These are phyloP conservation scores for Brassica hybrid DNA, from an alignment of 441 rosid species.

Conservation along the genomic window DNA sequence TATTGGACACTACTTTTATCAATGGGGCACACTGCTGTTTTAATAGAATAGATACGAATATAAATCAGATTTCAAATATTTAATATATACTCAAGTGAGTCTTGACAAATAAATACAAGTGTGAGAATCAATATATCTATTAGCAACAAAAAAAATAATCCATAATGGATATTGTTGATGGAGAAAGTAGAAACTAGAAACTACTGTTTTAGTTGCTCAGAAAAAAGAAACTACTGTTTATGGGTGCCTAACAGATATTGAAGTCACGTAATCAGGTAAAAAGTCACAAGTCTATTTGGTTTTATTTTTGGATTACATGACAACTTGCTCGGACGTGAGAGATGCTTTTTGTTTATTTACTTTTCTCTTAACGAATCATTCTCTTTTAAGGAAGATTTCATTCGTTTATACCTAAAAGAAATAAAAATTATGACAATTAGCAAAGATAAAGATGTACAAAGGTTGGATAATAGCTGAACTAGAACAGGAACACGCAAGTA, in stretches of 20 bases:
- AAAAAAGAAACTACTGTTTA: not conserved
- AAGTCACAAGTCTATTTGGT: conserved; percentile 1
- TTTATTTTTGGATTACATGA: not conserved
- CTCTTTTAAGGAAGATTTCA: too few relatives aligned
- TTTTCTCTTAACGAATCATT: too few relatives aligned
- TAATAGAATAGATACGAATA: too few relatives aligned
- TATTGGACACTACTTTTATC: too few relatives aligned
- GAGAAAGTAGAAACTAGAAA: not conserved
- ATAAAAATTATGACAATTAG: too few relatives aligned
- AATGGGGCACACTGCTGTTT: too few relatives aligned
- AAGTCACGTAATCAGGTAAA: not conserved
- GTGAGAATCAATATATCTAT: not conserved
- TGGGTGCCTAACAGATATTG: not conserved
- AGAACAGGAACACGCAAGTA: too few relatives aligned
- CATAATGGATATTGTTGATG: conserved; percentile 11
- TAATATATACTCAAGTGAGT: not conserved
- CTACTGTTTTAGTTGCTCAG: too few relatives aligned
- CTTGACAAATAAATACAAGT: not conserved
- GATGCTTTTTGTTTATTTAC: not conserved
- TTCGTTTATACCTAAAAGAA: too few relatives aligned
- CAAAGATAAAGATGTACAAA: too few relatives aligned
- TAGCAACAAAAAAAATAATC: not conserved
- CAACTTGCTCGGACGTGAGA: not conserved
- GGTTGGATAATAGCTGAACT: too few relatives aligned
- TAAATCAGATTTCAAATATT: conserved; percentile 1